Evolutionary conservation across 1,139 yeast species (phyloP).

Genomic region (Lizanozyma gosingica): DNA sequence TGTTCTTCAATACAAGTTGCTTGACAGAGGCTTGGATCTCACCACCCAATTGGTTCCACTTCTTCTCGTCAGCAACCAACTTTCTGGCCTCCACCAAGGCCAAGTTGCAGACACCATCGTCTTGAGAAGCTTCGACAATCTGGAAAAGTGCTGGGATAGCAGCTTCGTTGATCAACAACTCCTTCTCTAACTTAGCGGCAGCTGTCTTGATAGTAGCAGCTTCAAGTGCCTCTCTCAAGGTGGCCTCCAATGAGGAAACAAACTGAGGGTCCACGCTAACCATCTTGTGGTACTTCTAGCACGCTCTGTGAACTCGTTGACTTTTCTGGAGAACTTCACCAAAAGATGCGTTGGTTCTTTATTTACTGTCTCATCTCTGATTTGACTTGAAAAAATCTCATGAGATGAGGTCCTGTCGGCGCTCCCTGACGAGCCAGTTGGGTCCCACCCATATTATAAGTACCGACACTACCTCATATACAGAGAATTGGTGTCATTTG

Average conservation of each 20-base stretch:
- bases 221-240: constrained; percentile 71
- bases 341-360: no score
- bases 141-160: constrained; percentile 80
- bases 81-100: constrained; percentile 96
- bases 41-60: constrained; percentile 60
- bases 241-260: constrained; percentile 63
- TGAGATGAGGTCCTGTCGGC: no score
- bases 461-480: no score
- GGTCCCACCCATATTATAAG: no score
- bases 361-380: no score
- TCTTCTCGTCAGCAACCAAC: constrained; percentile 54
- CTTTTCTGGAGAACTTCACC: no score
- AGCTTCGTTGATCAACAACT: constrained; percentile 62
- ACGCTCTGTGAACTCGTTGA: background rate
- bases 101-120: constrained; percentile 62
- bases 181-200: constrained; percentile 61
- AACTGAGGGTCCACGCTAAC: constrained; percentile 57
- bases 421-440: no score
- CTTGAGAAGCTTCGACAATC: constrained; percentile 59
- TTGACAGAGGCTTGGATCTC: constrained; percentile 53
- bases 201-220: constrained; percentile 77
- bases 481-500: no score
- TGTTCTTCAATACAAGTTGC: constrained; percentile 55
- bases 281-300: background rate
- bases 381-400: background rate